Conservation (phyloP, 192 early-diverging fungal species). For the Mortierella hygrophila region DNA sequence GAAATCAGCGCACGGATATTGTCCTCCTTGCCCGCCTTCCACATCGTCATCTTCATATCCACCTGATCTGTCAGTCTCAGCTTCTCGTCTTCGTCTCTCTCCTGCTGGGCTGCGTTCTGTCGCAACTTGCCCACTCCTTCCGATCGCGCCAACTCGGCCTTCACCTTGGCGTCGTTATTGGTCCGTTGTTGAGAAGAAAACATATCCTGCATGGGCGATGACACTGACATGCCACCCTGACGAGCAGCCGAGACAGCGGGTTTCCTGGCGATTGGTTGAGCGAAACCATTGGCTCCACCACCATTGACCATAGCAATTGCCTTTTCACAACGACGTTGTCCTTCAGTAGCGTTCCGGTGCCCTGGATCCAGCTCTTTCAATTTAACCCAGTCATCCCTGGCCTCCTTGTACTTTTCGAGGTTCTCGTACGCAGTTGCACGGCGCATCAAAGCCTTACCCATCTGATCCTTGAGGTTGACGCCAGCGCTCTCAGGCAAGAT, state of each 20-base stretch:
- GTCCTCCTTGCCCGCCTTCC: constrained; percentile 90
- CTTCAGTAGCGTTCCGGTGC: constrained; percentile 52
- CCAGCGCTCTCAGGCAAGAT: constrained; percentile 38
- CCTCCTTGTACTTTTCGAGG: constrained; percentile 84
- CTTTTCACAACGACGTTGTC: constrained; percentile 64
- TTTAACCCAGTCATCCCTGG: constrained; percentile 69
- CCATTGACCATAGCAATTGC: constrained; percentile 44
- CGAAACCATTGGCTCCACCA: not conserved
- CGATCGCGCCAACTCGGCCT: constrained; percentile 33
- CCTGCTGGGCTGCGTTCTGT: constrained; percentile 74
- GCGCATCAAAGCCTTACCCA: constrained; percentile 81
- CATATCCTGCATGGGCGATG: constrained; percentile 44
- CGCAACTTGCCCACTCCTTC: constrained; percentile 79
- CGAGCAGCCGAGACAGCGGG: not conserved
- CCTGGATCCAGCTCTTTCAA: constrained; percentile 55
- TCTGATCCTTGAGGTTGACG: constrained; percentile 67
- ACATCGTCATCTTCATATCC: constrained; percentile 77
- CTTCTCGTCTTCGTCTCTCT: constrained; percentile 82
- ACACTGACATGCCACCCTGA: not conserved
- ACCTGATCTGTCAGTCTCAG: constrained; percentile 83
- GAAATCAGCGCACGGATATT: constrained; percentile 92
- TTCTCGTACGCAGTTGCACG: constrained; percentile 86
- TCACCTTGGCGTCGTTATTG: constrained; percentile 22
- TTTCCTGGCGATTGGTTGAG: constrained; percentile 4
- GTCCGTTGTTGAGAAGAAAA: constrained; percentile 30